Percentiles rank a stretch among this genome's conserved stretches.
These are phyloP conservation scores for Hypomontagnella submonticulosa DNA, from an alignment of 495 filamentous ascomycete genomes.

Conservation along the genomic window DNA sequence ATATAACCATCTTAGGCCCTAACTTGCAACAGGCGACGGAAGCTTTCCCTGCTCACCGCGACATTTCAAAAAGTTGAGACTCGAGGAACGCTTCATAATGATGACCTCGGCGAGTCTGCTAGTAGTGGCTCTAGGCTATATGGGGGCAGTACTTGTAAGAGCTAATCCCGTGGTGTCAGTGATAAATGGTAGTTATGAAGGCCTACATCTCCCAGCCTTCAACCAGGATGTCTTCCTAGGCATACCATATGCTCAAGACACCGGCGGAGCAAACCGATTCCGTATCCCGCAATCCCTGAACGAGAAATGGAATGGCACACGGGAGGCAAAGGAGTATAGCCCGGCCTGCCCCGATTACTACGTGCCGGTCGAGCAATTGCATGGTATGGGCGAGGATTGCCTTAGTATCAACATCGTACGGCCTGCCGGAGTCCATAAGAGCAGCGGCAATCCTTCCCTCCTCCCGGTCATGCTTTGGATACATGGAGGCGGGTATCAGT, in stretches of 20 bases:
- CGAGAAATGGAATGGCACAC: conserved; percentile 54
- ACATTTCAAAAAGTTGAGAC: background rate
- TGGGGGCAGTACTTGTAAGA: conserved; percentile 8
- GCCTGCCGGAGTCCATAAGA: conserved; percentile 53
- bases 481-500: conserved; percentile 72
- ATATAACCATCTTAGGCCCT: too few species aligned
- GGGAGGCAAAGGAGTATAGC: conserved; percentile 57
- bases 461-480: conserved; percentile 76
- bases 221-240: conserved; percentile 67
- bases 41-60: background rate
- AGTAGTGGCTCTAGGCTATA: background rate
- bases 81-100: conserved; percentile 13
- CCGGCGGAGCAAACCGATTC: conserved; percentile 67
- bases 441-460: background rate
- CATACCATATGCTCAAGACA: conserved; percentile 72
- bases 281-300: conserved; percentile 66
- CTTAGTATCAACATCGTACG: conserved; percentile 73
- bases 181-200: conserved; percentile 51
- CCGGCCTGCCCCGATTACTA: conserved; percentile 64
- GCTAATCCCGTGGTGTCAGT: conserved; percentile 36
- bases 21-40: too few species aligned
- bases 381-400: conserved; percentile 71
- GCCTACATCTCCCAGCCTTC: conserved; percentile 47
- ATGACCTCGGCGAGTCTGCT: conserved; percentile 16
- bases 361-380: conserved; percentile 54